Conservation (phyloP, 176 grass and related monocot species). For the Ensete glaucum region DNA sequence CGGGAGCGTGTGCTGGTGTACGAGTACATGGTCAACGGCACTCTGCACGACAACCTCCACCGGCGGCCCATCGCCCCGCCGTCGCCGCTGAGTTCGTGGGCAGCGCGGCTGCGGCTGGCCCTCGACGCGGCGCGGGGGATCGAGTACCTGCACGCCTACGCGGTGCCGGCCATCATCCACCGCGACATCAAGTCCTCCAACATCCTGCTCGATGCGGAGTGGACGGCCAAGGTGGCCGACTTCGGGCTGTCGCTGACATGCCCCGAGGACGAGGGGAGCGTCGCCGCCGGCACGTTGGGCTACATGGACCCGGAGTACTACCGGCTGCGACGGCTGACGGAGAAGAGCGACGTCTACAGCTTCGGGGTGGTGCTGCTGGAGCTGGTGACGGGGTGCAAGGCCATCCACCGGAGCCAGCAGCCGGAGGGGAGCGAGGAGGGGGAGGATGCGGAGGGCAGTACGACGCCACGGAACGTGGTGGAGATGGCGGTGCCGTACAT, state of each 20-base stretch:
- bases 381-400: conserved; percentile 72
- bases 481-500: conserved; percentile 66
- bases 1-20: conserved; percentile 12
- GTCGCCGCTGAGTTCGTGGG: conserved; percentile 67
- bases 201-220: conserved; percentile 72
- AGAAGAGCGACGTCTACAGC: conserved; percentile 91
- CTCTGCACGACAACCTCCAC: conserved; percentile 38
- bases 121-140: conserved; percentile 83
- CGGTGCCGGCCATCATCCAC: conserved; percentile 88
- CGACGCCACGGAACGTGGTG: conserved; percentile 48
- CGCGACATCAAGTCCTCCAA: conserved; percentile 93
- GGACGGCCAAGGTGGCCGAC: conserved; percentile 93
- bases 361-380: conserved; percentile 86
- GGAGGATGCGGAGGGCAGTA: background rate
- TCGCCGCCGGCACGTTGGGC: conserved; percentile 64
- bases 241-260: conserved; percentile 69
- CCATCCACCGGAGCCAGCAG: conserved; percentile 45
- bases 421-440: conserved; percentile 34
- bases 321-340: conserved; percentile 69
- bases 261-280: conserved; percentile 17
- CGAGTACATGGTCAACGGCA: conserved; percentile 14
- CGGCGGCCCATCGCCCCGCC: background rate
- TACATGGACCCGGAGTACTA: conserved; percentile 99
- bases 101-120: conserved; percentile 49
- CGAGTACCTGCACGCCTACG: conserved; percentile 94